Base-by-base conservation (phyloP, 2,329 filamentous ascomycete genomes). In the Aspergillus chevalieri region DNA sequence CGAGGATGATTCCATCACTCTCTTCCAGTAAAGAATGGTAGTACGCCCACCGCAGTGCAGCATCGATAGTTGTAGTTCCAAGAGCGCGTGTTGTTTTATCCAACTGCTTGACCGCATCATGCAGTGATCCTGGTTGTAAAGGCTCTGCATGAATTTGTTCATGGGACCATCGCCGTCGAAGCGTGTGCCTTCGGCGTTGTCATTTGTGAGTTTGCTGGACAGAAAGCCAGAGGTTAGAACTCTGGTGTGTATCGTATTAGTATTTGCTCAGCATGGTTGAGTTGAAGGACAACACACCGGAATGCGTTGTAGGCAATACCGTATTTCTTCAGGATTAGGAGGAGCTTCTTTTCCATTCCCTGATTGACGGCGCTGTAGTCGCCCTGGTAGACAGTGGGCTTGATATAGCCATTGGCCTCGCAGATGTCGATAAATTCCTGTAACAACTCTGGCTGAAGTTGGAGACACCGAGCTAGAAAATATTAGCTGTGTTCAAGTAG, bases 361-460 rank as follows among this genome's bases (percentile, higher is more conserved):
- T 71, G 70, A 6, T 63, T 62, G 6, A 72, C 51, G 4, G 69
- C 50, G 47, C 63, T 72, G 52, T 74, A 74, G 12, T 65, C 61
- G 26, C 70, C 71, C 43, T 75, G 71, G 45, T 74, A 74, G 47
- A 64, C 67, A 5, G 52, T 60, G 0, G 70, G 71, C 46, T 71
- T 70, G n/a, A 57, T 50, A 57, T 64, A 70, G 33, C 56, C 58
- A 3, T 69, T 60, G 41, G 59, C 42, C 17, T 69, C 66, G 53
- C 65, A 68, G 14, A 70, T 52, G 4, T 57, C 53, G 24, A 72
- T 50, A 21, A 65, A 65, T 15, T 64, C 50, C 45, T 65, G 51
- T 1, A 73, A 57, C 17, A 63, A 56, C 3, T 57, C 49, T 0
- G 62, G 56, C 0, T 62, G 50, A 67, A 62, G 49, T 74, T 74